Conservation (phyloP, 805 yeast species). For the Zygosaccharomyces siamensis region DNA sequence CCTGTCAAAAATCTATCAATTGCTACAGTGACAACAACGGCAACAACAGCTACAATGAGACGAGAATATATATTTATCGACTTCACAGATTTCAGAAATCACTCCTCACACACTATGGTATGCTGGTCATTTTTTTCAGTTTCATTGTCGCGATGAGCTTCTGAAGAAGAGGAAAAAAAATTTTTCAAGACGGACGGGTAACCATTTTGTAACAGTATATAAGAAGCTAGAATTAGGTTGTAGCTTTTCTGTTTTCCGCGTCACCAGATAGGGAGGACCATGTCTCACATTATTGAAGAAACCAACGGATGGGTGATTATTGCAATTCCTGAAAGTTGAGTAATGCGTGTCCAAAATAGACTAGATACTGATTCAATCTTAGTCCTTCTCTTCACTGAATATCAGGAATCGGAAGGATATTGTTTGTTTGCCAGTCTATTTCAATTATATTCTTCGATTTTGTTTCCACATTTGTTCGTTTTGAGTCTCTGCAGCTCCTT, state of each 20-base stretch:
- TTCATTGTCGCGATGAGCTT: constrained; percentile 6
- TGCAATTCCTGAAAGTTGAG: too few relatives aligned
- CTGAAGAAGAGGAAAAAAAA: background rate
- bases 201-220: background rate
- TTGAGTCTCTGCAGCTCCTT: too few relatives aligned
- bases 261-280: background rate
- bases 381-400: too few relatives aligned
- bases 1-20: background rate
- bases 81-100: background rate
- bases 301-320: too few relatives aligned
- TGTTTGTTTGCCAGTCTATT: too few relatives aligned
- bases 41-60: background rate
- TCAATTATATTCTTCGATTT: too few relatives aligned
- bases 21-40: background rate
- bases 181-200: constrained; percentile 2
- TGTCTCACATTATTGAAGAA: too few relatives aligned
- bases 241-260: background rate
- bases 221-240: background rate
- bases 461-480: too few relatives aligned
- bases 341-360: too few relatives aligned
- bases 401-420: too few relatives aligned
- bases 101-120: background rate
- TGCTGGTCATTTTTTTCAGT: background rate
- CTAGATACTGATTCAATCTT: too few relatives aligned
- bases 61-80: background rate